Percentiles rank a stretch among this genome's conserved stretches.
Evolutionary conservation across 768 basidiomycete species (phyloP).

Genomic region (Tulasnella sp.): DNA sequence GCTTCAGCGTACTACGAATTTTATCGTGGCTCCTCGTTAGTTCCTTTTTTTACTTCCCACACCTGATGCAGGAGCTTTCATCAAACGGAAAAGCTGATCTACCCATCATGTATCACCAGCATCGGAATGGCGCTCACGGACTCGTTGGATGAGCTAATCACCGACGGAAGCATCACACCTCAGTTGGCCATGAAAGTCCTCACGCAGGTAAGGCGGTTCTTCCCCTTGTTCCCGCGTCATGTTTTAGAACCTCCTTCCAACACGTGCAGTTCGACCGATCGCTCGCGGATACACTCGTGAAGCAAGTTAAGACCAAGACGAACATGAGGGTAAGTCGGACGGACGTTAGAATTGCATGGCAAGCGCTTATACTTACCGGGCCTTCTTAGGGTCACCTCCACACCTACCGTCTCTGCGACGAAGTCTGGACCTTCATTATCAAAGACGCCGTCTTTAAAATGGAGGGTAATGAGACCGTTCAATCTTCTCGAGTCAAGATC

Average conservation of each 20-base stretch:
- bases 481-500: constrained; percentile 83
- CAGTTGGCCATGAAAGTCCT: constrained; percentile 99
- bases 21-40: constrained; percentile 37
- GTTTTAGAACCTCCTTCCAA: neutral
- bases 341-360: neutral
- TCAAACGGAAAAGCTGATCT: neutral
- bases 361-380: neutral
- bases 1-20: constrained; percentile 36
- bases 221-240: neutral
- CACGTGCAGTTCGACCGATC: constrained; percentile 85
- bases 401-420: constrained; percentile 90
- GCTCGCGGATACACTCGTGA: constrained; percentile 85
- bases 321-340: constrained; percentile 67
- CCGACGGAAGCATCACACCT: constrained; percentile 92
- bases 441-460: constrained; percentile 93
- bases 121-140: constrained; percentile 97
- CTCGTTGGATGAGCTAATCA: constrained; percentile 97
- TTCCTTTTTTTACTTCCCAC: neutral
- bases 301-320: constrained; percentile 92
- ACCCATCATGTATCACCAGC: constrained; percentile 44
- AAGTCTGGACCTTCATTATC: constrained; percentile 98
- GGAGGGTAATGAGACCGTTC: constrained; percentile 80
- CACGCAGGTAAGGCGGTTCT: constrained; percentile 64
- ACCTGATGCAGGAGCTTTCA: neutral
- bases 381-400: constrained; percentile 71